A percentile compares a stretch with the other conserved stretches of the same genome.
phyloP scores from a whole-genome alignment of 805 yeast genomes.

The Metschnikowia aberdeeniae region DNA sequence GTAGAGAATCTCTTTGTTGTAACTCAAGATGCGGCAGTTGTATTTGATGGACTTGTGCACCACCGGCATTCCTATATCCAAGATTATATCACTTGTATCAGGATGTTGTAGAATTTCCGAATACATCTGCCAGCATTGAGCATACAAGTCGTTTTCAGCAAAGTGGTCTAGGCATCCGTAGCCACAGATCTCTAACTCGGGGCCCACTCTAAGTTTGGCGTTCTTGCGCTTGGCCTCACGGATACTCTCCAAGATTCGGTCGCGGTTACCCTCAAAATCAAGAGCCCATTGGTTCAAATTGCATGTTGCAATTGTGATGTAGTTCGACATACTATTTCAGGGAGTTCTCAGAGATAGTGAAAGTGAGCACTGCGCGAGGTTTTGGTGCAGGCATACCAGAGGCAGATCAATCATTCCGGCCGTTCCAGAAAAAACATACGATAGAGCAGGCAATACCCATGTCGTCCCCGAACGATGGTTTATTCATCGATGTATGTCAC shows the following conservation, averaged over 20 bases:
- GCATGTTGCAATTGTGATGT: conserved; percentile 88
- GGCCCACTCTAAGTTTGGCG: conserved; percentile 89
- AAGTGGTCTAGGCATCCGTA: conserved; percentile 95
- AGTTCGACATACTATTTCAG: conserved; percentile 62
- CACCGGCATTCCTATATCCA: conserved; percentile 95
- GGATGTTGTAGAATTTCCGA: conserved; percentile 64
- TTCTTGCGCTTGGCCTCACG: conserved; percentile 66
- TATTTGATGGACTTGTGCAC: conserved; percentile 82
- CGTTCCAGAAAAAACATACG: too few relatives aligned
- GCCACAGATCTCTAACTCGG: conserved; percentile 92
- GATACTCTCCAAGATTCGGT: conserved; percentile 82
- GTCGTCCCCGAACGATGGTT: too few relatives aligned
- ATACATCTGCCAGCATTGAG: conserved; percentile 94
- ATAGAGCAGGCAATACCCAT: too few relatives aligned
- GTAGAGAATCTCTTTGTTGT: conserved; percentile 71
- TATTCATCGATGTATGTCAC: too few relatives aligned
- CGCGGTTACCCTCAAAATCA: conserved; percentile 95
- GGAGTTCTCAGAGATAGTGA: neutral
- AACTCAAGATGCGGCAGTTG: conserved; percentile 84
- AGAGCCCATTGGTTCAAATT: conserved; percentile 98
- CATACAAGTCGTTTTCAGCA: conserved; percentile 79
- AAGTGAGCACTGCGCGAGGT: neutral
- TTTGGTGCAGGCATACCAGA: neutral
- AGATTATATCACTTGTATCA: conserved; percentile 69
- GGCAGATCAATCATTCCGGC: neutral